Evolutionary conservation across 306 rosid species (phyloP).

Genomic region (Cicer cuneatum): DNA sequence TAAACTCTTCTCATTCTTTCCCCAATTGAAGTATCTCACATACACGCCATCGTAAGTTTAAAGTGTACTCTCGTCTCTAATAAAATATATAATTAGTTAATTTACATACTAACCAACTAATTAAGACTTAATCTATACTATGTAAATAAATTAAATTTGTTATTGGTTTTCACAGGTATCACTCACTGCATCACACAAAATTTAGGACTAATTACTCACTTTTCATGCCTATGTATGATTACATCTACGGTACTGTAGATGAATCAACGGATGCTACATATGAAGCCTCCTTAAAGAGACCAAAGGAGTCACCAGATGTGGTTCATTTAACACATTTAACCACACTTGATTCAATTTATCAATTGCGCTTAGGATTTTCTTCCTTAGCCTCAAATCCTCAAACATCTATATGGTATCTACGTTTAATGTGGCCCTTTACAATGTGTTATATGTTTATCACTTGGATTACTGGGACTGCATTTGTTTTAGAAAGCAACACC

Average conservation of each 20-base stretch:
- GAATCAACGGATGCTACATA: constrained; percentile 50
- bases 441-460: constrained; percentile 46
- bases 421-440: constrained; percentile 72
- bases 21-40: constrained; percentile 61
- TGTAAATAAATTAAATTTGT: too few species aligned
- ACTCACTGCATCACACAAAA: constrained; percentile 77
- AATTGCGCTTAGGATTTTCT: constrained; percentile 60
- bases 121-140: too few species aligned
- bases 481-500: constrained; percentile 61
- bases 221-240: constrained; percentile 83
- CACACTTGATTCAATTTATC: constrained; percentile 63
- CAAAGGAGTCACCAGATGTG: constrained; percentile 52
- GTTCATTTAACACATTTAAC: constrained; percentile 72
- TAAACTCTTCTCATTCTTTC: constrained; percentile 48
- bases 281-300: constrained; percentile 49
- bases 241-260: constrained; percentile 64
- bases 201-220: constrained; percentile 68
- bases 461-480: constrained; percentile 49
- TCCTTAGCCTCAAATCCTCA: constrained; percentile 62
- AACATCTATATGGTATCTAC: constrained; percentile 54
- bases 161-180: constrained; percentile 52
- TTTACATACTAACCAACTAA: too few species aligned
- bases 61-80: too few species aligned
- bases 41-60: constrained; percentile 75
- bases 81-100: too few species aligned